Conservation (phyloP, 345 rosid species). For the Trapa bicornis region DNA sequence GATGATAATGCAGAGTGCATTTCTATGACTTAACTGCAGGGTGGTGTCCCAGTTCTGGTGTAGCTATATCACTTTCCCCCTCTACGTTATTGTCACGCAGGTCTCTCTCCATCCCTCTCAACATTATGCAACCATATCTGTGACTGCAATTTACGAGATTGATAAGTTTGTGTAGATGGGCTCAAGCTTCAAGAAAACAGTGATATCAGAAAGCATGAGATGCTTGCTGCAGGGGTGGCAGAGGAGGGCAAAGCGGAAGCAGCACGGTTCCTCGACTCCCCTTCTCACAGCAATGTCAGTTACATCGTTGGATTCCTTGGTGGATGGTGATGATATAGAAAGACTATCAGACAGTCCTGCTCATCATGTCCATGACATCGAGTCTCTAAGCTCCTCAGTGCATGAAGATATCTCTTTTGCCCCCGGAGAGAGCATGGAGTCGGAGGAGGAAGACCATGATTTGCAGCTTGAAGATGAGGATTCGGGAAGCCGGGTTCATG, state of each 20-base stretch:
- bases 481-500: slow-evolving; percentile 5
- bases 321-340: slow-evolving; percentile 1
- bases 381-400: slow-evolving; percentile 3
- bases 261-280: slow-evolving; percentile 16
- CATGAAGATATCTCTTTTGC: neutral
- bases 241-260: slow-evolving; percentile 30
- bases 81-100: slow-evolving; percentile 51
- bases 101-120: slow-evolving; percentile 9
- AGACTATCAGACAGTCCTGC: neutral
- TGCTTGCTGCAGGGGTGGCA: slow-evolving; percentile 37
- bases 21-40: slow-evolving; percentile 18
- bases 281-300: slow-evolving; percentile 11
- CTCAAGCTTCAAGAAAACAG: slow-evolving; percentile 31
- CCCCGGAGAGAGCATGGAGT: neutral
- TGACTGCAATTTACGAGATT: neutral
- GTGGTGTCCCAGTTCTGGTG: slow-evolving; percentile 51
- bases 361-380: neutral
- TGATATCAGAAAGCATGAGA: slow-evolving; percentile 43
- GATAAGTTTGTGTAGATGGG: slow-evolving; percentile 35
- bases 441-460: slow-evolving; percentile 1
- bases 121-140: neutral
- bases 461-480: neutral
- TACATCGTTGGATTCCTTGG: slow-evolving; percentile 13
- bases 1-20: neutral
- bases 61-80: slow-evolving; percentile 58